Base-by-base conservation (phyloP, 805 yeast species). In the Candida qinlingensis region DNA sequence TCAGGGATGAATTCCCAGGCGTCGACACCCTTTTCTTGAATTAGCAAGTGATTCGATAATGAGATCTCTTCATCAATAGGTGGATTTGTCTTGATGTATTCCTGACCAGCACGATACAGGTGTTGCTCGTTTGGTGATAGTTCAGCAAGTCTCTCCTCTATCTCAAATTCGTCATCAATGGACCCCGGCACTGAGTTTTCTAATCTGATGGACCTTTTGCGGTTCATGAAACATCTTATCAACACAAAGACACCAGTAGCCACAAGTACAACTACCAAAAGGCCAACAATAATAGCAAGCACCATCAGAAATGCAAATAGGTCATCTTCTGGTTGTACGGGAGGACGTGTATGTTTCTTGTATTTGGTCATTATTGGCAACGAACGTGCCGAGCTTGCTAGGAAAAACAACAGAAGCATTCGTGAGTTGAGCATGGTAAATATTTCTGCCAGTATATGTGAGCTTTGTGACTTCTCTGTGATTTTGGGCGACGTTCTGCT, bases 1-100 rank as follows among this genome's bases (percentile, higher is more conserved):
- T 64, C 64, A 8, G 65, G 62, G 25, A 59, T 54, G 62, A 89
- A 88, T 58, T 87, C 92, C 89, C 89, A 88, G 0, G 96, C 96
- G 11, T 76, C 69, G 3, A 89, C 80, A 0, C 95, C 96, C 60
- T 84, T 84, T 55, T 89, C 96, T 60, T 87, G 94, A 27, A 88
- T 86, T 7, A 50, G 34, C 19, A 60, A 37, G 29, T 58, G 63
- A 6, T 44, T 45, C 8, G 63, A 58, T 4, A 83, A 60, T 3
- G 64, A 45, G 2, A 59, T 43, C 13, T 45, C 50, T 3, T 56
- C 62, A 39, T 51, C 47, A 33, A 49, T 44, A 4, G 61, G 60
- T 4, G 62, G 63, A 42, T 52, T 47, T 9, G 50, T 49, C 39
- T 52, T 52, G 45, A 60, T 54, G 40, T 41, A 60, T 30, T 71